Evolutionary conservation across 768 basidiomycete genomes (phyloP).

Genomic region (Lentinula aciculospora): DNA sequence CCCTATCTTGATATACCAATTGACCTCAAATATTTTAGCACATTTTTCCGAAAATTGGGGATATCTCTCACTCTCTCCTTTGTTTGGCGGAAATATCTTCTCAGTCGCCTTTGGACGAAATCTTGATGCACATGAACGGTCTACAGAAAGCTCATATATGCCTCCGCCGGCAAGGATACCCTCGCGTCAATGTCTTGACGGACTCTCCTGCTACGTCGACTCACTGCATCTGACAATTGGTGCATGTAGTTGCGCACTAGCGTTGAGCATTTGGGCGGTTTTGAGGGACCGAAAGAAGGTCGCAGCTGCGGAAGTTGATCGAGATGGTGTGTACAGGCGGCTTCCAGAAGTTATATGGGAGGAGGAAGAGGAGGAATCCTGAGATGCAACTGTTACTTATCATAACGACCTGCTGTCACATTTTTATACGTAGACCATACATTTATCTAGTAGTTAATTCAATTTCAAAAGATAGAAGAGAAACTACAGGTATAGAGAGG

Average conservation of each 20-base stretch:
- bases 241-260: constrained; percentile 39
- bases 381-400: too few species aligned
- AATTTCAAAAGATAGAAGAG: too few species aligned
- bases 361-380: background rate
- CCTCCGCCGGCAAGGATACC: background rate
- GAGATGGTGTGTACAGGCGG: background rate
- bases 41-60: constrained; percentile 89
- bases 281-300: constrained; percentile 32
- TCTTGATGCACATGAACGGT: constrained; percentile 61
- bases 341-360: background rate
- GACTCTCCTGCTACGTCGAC: constrained; percentile 53
- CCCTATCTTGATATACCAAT: background rate
- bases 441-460: too few species aligned
- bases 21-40: constrained; percentile 24
- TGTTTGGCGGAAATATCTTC: constrained; percentile 78
- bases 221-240: constrained; percentile 48
- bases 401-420: background rate
- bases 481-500: too few species aligned
- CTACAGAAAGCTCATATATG: constrained; percentile 3
- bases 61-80: constrained; percentile 64
- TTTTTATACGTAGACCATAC: background rate
- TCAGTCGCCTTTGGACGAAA: constrained; percentile 42
- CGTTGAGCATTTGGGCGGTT: constrained; percentile 45
- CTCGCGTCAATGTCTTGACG: constrained; percentile 47
- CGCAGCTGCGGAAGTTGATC: background rate